phyloP scores from a whole-genome alignment of 2,329 filamentous ascomycete species.

The Neoscytalidium dimidiatum region DNA sequence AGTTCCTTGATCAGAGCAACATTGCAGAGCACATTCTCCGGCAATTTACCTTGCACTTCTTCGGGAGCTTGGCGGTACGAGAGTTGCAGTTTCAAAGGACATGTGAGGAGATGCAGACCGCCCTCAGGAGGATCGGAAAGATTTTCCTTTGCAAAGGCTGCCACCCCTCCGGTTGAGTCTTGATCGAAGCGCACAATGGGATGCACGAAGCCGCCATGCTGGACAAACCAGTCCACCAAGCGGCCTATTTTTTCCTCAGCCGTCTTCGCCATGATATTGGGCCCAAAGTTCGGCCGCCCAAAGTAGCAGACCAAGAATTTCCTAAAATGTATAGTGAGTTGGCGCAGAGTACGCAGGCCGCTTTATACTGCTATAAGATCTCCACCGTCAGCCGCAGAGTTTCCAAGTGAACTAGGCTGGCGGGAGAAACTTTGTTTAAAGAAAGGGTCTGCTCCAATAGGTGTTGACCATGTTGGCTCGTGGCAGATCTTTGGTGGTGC shows the following conservation, averaged over 20 bases:
- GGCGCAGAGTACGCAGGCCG: neutral
- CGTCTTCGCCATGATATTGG: neutral
- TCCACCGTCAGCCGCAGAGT: neutral
- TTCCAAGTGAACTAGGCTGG: neutral
- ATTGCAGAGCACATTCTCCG: slow-evolving; percentile 33
- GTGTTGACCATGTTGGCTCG: neutral
- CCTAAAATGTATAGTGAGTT: neutral
- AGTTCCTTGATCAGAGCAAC: slow-evolving; percentile 8
- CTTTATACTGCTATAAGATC: neutral
- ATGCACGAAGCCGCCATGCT: slow-evolving; percentile 34
- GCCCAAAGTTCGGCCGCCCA: too few species aligned
- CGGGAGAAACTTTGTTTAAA: neutral
- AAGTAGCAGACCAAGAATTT: neutral
- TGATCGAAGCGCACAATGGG: slow-evolving; percentile 32
- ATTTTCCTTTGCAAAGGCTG: slow-evolving; percentile 27
- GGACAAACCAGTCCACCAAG: slow-evolving; percentile 34
- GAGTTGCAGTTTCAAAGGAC: slow-evolving; percentile 11
- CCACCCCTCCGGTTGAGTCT: slow-evolving; percentile 34
- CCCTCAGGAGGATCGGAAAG: slow-evolving; percentile 21
- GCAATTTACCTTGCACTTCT: slow-evolving; percentile 25
- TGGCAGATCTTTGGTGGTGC: neutral
- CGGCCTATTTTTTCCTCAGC: neutral
- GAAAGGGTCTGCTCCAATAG: neutral
- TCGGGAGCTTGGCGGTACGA: slow-evolving; percentile 9
- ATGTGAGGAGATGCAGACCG: slow-evolving; percentile 21